Conservation (phyloP, 2,329 filamentous ascomycete species). For the Tolypocladium amazonense region DNA sequence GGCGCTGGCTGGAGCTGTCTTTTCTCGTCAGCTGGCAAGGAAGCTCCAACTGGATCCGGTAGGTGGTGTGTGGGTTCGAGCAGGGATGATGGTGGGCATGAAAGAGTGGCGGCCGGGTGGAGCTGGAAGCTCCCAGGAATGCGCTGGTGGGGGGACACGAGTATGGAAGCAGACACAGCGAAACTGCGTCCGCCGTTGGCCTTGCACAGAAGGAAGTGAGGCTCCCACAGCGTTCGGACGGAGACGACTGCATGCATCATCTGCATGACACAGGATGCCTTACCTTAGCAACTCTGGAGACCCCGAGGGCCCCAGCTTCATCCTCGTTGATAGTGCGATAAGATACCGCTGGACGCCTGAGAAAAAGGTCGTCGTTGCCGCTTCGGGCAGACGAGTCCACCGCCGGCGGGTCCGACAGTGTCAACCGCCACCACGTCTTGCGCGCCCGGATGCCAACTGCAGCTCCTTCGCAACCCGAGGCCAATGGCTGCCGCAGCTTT, state of each 20-base stretch:
- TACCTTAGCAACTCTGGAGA: neutral
- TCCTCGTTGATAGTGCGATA: neutral
- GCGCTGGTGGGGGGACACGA: neutral
- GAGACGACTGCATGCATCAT: neutral
- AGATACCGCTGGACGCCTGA: neutral
- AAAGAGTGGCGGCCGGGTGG: neutral
- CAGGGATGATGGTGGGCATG: neutral
- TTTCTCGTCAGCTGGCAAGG: neutral
- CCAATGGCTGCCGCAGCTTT: constrained; percentile 1
- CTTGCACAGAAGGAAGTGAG: neutral
- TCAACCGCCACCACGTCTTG: constrained; percentile 1
- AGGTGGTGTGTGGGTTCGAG: constrained; percentile 1
- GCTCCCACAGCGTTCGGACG: neutral
- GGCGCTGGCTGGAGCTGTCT: neutral
- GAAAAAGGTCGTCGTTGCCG: neutral
- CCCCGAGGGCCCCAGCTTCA: neutral
- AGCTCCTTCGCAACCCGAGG: neutral
- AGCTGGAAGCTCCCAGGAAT: neutral
- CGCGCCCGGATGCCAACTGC: neutral
- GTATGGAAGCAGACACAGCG: neutral
- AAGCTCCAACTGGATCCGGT: constrained; percentile 1
- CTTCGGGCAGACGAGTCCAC: constrained; percentile 1
- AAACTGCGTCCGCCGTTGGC: neutral
- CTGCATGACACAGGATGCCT: neutral
- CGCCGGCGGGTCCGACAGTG: constrained; percentile 5